Conservation (phyloP, 352 stramenopile species). For the Pythium phragmitis region DNA sequence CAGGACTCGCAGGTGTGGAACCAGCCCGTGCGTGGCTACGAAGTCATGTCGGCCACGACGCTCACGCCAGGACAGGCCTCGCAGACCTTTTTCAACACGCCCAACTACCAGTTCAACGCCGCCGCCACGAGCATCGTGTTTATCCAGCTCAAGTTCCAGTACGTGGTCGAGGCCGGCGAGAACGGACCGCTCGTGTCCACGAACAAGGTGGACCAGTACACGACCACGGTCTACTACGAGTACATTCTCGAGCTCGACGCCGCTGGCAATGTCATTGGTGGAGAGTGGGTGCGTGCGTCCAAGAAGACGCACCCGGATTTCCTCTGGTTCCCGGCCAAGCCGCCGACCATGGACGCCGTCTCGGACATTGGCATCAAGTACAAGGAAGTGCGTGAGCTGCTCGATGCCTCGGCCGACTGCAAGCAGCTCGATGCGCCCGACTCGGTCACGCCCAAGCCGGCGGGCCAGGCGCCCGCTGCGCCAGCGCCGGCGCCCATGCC, state of each 20-base stretch:
- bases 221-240: slow-evolving; percentile 39
- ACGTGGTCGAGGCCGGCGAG: slow-evolving; percentile 41
- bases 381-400: slow-evolving; percentile 13
- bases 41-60: slow-evolving; percentile 35
- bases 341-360: background rate
- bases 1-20: slow-evolving; percentile 50
- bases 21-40: slow-evolving; percentile 48
- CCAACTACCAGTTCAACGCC: slow-evolving; percentile 41
- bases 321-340: slow-evolving; percentile 55
- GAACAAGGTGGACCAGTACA: slow-evolving; percentile 29
- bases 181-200: slow-evolving; percentile 37
- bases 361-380: slow-evolving; percentile 22
- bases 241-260: slow-evolving; percentile 59
- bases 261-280: slow-evolving; percentile 58
- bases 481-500: too few species aligned
- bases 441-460: too few species aligned
- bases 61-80: slow-evolving; percentile 33
- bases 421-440: background rate
- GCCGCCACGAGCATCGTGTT: slow-evolving; percentile 33
- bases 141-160: slow-evolving; percentile 41
- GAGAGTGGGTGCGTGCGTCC: slow-evolving; percentile 61
- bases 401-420: slow-evolving; percentile 18
- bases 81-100: slow-evolving; percentile 6
- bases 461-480: too few species aligned
- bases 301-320: slow-evolving; percentile 65